These are phyloP conservation scores for Penicillium sp. DNA, from an alignment of 2,329 filamentous ascomycete genomes.

Conservation along the genomic window DNA sequence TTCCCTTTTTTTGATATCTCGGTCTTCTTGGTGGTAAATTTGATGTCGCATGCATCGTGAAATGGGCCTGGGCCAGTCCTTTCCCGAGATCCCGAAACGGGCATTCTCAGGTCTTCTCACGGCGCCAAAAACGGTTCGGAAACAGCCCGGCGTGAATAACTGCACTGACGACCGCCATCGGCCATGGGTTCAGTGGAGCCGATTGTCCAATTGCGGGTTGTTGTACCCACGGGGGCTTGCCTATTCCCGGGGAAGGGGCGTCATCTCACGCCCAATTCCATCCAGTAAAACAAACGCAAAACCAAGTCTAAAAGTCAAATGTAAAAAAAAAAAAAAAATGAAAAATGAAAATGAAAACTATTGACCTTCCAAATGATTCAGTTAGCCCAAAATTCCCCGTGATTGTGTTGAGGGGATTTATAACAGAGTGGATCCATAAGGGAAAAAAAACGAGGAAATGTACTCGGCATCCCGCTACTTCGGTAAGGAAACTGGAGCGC, in stretches of 20 bases:
- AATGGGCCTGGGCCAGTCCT: background rate
- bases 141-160: slow-evolving; percentile 5
- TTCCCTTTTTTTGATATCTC: background rate
- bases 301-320: background rate
- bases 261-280: background rate
- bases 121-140: slow-evolving; percentile 20
- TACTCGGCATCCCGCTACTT: slow-evolving; percentile 20
- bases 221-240: background rate
- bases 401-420: background rate
- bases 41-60: slow-evolving; percentile 17
- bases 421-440: background rate
- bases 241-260: slow-evolving; percentile 2
- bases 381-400: background rate
- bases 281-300: slow-evolving; percentile 5
- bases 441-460: slow-evolving; percentile 9
- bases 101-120: slow-evolving; percentile 16
- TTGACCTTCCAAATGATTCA: background rate
- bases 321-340: background rate
- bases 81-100: slow-evolving; percentile 25
- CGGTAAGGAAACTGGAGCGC: slow-evolving; percentile 6
- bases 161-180: slow-evolving; percentile 3
- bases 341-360: background rate
- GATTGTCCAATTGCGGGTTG: slow-evolving; percentile 22
- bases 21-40: background rate
- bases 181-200: slow-evolving; percentile 20